phyloP scores from a whole-genome alignment of 257 asterid genomes.

The Solanum piurae region DNA sequence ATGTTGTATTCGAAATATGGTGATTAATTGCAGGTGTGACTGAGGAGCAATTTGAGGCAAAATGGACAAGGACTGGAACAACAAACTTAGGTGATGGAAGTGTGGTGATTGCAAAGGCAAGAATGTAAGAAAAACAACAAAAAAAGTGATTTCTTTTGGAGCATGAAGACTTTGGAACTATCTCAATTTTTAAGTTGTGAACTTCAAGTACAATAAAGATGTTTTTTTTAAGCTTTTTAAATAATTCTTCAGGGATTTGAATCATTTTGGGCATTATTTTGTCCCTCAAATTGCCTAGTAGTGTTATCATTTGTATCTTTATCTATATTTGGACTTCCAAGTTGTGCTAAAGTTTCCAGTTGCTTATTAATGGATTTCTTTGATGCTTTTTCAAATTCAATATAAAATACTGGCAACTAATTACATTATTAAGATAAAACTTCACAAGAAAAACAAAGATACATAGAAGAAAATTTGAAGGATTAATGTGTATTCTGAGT shows the following conservation, averaged over 20 bases:
- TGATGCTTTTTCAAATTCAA: neutral
- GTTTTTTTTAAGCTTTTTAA: neutral
- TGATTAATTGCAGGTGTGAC: slow-evolving; percentile 50
- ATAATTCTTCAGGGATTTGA: slow-evolving; percentile 25
- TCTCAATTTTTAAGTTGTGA: slow-evolving; percentile 1
- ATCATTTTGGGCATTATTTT: slow-evolving; percentile 10
- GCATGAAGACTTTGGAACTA: slow-evolving; percentile 5
- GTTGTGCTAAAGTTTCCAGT: neutral
- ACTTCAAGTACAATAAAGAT: slow-evolving; percentile 12
- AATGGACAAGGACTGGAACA: slow-evolving; percentile 82
- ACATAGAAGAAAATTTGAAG: neutral
- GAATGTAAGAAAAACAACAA: slow-evolving; percentile 34
- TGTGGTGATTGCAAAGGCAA: slow-evolving; percentile 68
- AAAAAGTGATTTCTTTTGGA: neutral
- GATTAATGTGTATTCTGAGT: neutral
- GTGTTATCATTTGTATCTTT: neutral
- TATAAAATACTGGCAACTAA: neutral
- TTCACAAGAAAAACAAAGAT: neutral
- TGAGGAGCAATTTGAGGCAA: slow-evolving; percentile 79
- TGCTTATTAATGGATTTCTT: neutral
- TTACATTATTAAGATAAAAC: neutral
- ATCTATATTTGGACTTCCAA: neutral
- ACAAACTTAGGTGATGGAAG: slow-evolving; percentile 38
- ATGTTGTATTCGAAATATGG: neutral
- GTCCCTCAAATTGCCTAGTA: slow-evolving; percentile 15